Evolutionary conservation across 2,329 filamentous ascomycete species (phyloP).

Genomic region (Huntiella savannae): DNA sequence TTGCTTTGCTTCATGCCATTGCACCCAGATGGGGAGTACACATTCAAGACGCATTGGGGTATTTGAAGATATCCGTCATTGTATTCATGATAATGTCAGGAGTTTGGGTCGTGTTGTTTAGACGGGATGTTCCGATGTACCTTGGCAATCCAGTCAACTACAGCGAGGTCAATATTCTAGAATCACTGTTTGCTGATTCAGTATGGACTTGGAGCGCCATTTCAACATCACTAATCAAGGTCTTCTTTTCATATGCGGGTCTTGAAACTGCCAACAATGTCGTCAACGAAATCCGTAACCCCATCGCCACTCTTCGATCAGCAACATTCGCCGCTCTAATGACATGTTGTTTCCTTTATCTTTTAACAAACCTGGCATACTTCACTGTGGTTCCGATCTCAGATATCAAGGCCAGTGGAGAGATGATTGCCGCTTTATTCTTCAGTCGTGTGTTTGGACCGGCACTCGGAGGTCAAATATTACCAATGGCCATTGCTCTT

Average conservation of each 20-base stretch:
- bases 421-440: slow-evolving; percentile 48
- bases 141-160: neutral
- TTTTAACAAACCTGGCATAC: slow-evolving; percentile 44
- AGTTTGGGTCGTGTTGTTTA: slow-evolving; percentile 34
- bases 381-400: slow-evolving; percentile 48
- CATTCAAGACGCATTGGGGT: slow-evolving; percentile 42
- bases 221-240: slow-evolving; percentile 48
- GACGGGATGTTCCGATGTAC: neutral
- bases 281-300: slow-evolving; percentile 51
- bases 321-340: slow-evolving; percentile 40
- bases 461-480: slow-evolving; percentile 33
- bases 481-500: slow-evolving; percentile 46
- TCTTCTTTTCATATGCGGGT: slow-evolving; percentile 51
- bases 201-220: slow-evolving; percentile 51
- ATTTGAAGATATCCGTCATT: slow-evolving; percentile 41
- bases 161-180: neutral
- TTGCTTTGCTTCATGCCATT: slow-evolving; percentile 40
- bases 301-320: slow-evolving; percentile 43
- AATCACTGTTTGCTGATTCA: slow-evolving; percentile 39
- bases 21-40: slow-evolving; percentile 37
- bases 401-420: slow-evolving; percentile 46
- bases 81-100: slow-evolving; percentile 42
- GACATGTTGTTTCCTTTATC: slow-evolving; percentile 43
- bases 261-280: slow-evolving; percentile 51
- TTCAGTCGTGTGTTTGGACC: slow-evolving; percentile 45